phyloP scores from a whole-genome alignment of 2,329 filamentous ascomycete species.

The Fusarium pseudoanthophilum region DNA sequence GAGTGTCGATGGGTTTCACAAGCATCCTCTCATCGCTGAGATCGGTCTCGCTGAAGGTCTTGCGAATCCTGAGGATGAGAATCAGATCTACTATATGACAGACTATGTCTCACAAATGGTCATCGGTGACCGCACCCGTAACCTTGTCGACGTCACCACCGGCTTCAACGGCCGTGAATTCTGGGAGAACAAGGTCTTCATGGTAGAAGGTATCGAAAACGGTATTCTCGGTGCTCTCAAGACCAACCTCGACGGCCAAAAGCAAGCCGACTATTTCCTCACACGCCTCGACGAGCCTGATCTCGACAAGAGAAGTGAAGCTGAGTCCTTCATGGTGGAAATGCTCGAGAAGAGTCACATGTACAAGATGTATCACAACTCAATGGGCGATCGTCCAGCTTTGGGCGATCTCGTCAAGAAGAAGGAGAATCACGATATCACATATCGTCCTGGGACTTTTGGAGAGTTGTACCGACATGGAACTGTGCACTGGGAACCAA shows the following conservation, averaged over 20 bases:
- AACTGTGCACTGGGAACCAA: slow-evolving; percentile 49
- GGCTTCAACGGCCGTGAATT: slow-evolving; percentile 49
- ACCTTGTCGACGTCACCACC: slow-evolving; percentile 45
- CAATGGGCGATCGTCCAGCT: slow-evolving; percentile 44
- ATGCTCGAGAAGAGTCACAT: slow-evolving; percentile 50
- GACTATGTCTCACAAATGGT: slow-evolving; percentile 54
- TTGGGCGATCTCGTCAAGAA: slow-evolving; percentile 49
- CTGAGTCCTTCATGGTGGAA: slow-evolving; percentile 48
- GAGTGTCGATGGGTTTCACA: slow-evolving; percentile 49
- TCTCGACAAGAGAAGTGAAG: slow-evolving; percentile 37
- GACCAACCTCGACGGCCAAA: slow-evolving; percentile 44
- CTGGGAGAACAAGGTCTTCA: slow-evolving; percentile 48
- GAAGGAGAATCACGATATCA: slow-evolving; percentile 41
- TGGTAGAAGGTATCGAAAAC: slow-evolving; percentile 47
- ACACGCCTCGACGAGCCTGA: slow-evolving; percentile 48
- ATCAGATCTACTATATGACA: slow-evolving; percentile 46
- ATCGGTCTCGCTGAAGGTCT: slow-evolving; percentile 48
- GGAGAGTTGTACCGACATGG: slow-evolving; percentile 51
- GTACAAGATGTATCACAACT: slow-evolving; percentile 53
- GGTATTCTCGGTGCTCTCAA: slow-evolving; percentile 48
- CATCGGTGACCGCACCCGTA: slow-evolving; percentile 48
- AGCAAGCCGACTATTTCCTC: slow-evolving; percentile 48
- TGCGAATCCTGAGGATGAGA: slow-evolving; percentile 15
- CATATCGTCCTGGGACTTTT: slow-evolving; percentile 48
- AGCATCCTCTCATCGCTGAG: slow-evolving; percentile 45